Base-by-base conservation (phyloP, 768 basidiomycete species). In the Saitozyma sp. region DNA sequence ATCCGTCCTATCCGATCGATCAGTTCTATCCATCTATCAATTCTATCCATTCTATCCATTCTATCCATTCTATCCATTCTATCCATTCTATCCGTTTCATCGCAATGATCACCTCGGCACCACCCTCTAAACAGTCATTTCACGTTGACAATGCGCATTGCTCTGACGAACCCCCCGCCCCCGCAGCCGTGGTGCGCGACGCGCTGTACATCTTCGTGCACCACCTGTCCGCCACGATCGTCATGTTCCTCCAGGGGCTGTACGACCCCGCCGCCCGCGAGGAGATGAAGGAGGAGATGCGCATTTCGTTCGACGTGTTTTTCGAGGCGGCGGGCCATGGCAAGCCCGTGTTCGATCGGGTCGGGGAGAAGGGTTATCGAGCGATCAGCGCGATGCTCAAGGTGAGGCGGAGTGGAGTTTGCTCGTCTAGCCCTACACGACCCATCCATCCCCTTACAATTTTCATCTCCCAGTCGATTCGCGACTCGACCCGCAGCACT, bases 211-310 rank as follows among this genome's bases (percentile, higher is more conserved):
- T 52, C 40, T 52, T n/a, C 40, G 16, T 52, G 29, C 58, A 59
- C 42, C 49, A 52, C 42, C 38, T 59, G 20, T 59, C 58, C 19
- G n/a, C 58, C 9, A 42, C 19, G 5, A 50, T 59, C 38, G 20
- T 59, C 50, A 48, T 59, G 20, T 59, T 59, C 50, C 29, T 53
- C 40, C 49, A 52, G 17, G 50, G 49, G 16, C 40, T 59, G 38
- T 37, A 51, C 20, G 39, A 51, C 9, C 48, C 58, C 16, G 9
- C 41, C 16, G 11, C 20, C 10, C 49, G 58, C n/a, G 37, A n/a
- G 9, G 58, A 59, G 40, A 52, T 53, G 13, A 19, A 8, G 29
- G 54, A 55, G 17, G 54, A 55, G 38, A 37, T 55, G 6, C 19
- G 39, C 1, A 13, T 19, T 3, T 55, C 38, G 13, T 16, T 17